Conservation (phyloP, 305 asterid genomes). For the Solanum hybrid region DNA sequence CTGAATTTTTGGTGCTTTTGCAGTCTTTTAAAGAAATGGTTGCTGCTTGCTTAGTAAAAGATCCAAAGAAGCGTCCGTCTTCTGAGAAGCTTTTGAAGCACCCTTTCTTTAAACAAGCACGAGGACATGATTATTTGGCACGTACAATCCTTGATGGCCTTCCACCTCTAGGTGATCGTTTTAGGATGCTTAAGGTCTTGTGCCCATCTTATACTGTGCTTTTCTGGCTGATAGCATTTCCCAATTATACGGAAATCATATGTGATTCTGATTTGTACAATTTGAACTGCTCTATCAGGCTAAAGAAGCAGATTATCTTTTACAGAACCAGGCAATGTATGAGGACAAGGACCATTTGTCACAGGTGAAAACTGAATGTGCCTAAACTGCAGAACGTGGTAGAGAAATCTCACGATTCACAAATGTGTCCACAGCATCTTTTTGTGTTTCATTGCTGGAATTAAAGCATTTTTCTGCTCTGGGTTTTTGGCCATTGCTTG, state of each 20-base stretch:
- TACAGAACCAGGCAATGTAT: slow-evolving; percentile 58
- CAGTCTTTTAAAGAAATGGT: slow-evolving; percentile 92
- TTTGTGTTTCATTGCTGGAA: neutral
- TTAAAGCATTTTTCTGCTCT: neutral
- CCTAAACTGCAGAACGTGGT: neutral
- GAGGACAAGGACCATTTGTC: slow-evolving; percentile 95
- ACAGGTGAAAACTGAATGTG: slow-evolving; percentile 49
- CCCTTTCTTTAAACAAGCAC: slow-evolving; percentile 77
- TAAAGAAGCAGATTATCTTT: slow-evolving; percentile 86
- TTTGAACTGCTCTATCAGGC: slow-evolving; percentile 42
- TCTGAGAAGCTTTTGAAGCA: slow-evolving; percentile 94
- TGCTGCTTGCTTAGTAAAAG: slow-evolving; percentile 95
- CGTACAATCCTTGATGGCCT: slow-evolving; percentile 65
- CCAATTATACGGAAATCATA: neutral
- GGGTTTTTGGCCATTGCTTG: neutral
- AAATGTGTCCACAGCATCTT: neutral
- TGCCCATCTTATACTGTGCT: slow-evolving; percentile 25
- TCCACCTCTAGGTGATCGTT: slow-evolving; percentile 89
- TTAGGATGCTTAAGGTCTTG: slow-evolving; percentile 84
- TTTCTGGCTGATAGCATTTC: slow-evolving; percentile 14
- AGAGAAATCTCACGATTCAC: neutral
- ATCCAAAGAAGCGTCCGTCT: slow-evolving; percentile 92
- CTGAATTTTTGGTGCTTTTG: slow-evolving; percentile 24
- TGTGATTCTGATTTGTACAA: neutral
- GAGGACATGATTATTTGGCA: slow-evolving; percentile 55